These are phyloP conservation scores for Apophysomyces ossiformis DNA, from an alignment of 371 early-diverging fungal genomes.

Conservation along the genomic window DNA sequence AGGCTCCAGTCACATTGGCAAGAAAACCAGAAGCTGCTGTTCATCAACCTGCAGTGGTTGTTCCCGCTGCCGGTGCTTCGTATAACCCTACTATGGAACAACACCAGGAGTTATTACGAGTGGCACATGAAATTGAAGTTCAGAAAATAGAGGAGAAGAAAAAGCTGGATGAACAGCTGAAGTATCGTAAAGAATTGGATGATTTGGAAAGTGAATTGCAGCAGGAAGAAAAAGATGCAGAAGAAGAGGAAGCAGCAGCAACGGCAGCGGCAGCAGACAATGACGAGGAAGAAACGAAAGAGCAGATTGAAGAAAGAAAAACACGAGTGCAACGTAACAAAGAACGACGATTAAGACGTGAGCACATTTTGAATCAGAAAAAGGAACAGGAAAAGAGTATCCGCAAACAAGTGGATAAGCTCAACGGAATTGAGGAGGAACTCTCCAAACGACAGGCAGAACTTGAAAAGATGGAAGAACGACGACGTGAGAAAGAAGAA, in stretches of 20 bases:
- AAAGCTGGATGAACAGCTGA: constrained; percentile 18
- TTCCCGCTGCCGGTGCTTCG: constrained; percentile 87
- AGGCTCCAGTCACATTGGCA: constrained; percentile 60
- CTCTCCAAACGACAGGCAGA: constrained; percentile 43
- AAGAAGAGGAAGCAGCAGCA: constrained; percentile 11
- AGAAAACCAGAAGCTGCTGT: constrained; percentile 51
- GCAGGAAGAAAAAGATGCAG: constrained; percentile 6
- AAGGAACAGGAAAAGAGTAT: constrained; percentile 58
- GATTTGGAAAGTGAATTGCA: constrained; percentile 16
- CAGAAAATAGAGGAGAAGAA: constrained; percentile 23
- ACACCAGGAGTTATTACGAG: constrained; percentile 66
- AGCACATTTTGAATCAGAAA: constrained; percentile 21
- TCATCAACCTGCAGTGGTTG: constrained; percentile 68
- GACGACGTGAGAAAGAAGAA: constrained; percentile 45
- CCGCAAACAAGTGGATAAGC: constrained; percentile 58
- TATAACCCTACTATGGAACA: constrained; percentile 87
- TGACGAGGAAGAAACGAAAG: constrained; percentile 18
- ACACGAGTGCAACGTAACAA: constrained; percentile 37
- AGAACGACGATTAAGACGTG: constrained; percentile 28
- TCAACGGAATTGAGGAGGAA: constrained; percentile 54
- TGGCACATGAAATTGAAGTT: constrained; percentile 57
- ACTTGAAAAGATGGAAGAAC: constrained; percentile 41
- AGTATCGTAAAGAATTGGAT: constrained; percentile 20
- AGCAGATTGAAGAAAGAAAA: constrained; percentile 44
- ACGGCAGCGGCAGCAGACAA: constrained; percentile 20